These are phyloP conservation scores for Claviceps monticola DNA, from an alignment of 2,329 filamentous ascomycete genomes.

Conservation along the genomic window DNA sequence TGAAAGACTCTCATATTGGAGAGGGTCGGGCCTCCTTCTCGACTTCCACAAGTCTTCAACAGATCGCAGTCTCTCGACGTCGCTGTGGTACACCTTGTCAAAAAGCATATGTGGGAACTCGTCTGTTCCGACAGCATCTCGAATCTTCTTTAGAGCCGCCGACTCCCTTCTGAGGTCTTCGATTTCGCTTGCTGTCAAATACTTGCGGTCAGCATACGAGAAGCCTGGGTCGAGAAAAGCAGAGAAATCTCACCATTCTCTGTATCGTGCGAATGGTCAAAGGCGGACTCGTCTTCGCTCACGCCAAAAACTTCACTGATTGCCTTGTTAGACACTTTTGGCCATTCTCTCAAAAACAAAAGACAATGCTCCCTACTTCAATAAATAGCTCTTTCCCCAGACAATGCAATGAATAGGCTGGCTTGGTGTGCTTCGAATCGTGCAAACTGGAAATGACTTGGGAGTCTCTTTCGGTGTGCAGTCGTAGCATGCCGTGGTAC, in stretches of 20 bases:
- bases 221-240: not conserved
- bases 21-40: slow-evolving; percentile 56
- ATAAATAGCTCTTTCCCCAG: slow-evolving; percentile 92
- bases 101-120: slow-evolving; percentile 73
- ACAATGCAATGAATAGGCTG: slow-evolving; percentile 98
- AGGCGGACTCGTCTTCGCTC: slow-evolving; percentile 70
- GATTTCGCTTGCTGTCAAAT: slow-evolving; percentile 54
- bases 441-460: slow-evolving; percentile 91
- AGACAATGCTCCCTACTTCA: slow-evolving; percentile 41
- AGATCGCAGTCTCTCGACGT: slow-evolving; percentile 66
- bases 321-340: not conserved
- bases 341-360: not conserved
- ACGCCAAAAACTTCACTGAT: slow-evolving; percentile 68
- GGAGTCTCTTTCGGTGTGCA: slow-evolving; percentile 81
- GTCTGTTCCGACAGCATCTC: slow-evolving; percentile 62
- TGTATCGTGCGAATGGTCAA: slow-evolving; percentile 67
- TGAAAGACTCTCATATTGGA: slow-evolving; percentile 53
- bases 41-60: slow-evolving; percentile 97
- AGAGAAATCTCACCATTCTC: slow-evolving; percentile 50
- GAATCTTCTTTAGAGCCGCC: slow-evolving; percentile 68
- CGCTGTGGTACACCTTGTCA: slow-evolving; percentile 80
- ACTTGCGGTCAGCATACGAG: not conserved
- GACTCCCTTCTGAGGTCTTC: slow-evolving; percentile 76
- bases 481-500: slow-evolving; percentile 88
- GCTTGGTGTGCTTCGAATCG: slow-evolving; percentile 88